Base-by-base conservation (phyloP, 345 rosid species). In the Bruguiera gymnorhiza region DNA sequence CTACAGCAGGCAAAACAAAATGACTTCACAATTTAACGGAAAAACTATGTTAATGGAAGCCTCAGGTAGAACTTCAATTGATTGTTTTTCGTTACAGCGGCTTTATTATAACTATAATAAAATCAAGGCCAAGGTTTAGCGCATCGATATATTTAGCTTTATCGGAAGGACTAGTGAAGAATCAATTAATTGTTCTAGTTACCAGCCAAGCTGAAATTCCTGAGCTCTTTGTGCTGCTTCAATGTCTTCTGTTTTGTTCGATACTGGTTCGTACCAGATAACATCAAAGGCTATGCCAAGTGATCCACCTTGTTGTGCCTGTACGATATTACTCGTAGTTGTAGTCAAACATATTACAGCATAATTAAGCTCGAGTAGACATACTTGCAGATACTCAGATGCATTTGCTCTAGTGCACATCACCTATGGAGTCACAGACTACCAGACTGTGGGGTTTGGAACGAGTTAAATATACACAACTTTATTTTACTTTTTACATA, bases 191-290 rank as follows among this genome's bases (percentile, higher is more conserved):
- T 58, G 13, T 64, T 3, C 27, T n/a, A 32, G 6, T 77, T 86
- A 89, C 99, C 99, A 95, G 72, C 97, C 99, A 75, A 95, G 87
- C 82, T 95, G 99, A 83, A 95, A 95, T 73, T 95, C 99, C 84
- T 86, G 97, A 10, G 99, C 97, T 80, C 93, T 84, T 79, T 95
- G 88, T 57, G 97, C 79, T 34, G 99, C 99, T 76, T 87, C 90
- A 37, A 72, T 84, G 70, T 90, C 88, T 58, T 75, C 78, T 15
- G 83, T 85, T 52, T 82, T 76, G 85, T 89, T 86, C 0, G 82
- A 66, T 57, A 71, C 85, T 0, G 99, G 89, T 68, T 81, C 90
- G 57, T 16, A 95, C 99, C 99, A 95, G 29, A 92, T 86, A 31
- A 92, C 96, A 77, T 92, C 89, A 31, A 88, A 83, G 0, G 97